phyloP scores from a whole-genome alignment of 1,284 basidiomycete species.

The Agaricales sp. region DNA sequence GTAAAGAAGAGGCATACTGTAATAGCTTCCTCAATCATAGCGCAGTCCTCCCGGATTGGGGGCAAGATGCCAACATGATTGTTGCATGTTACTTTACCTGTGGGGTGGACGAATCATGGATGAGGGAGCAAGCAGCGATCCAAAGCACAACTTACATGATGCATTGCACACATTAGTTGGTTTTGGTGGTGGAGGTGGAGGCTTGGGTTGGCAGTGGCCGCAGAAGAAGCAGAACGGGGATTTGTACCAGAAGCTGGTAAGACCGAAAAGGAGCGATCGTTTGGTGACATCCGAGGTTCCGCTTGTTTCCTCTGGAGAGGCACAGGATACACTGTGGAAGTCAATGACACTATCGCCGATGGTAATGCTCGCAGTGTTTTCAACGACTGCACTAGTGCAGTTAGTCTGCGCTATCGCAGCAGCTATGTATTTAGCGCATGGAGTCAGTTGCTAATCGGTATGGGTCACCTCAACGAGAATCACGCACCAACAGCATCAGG shows the following conservation, averaged over 20 bases:
- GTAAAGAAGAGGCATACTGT: neutral
- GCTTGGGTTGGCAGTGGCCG: neutral
- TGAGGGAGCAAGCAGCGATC: neutral
- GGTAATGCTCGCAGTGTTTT: neutral
- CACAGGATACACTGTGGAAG: neutral
- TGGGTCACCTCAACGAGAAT: no score
- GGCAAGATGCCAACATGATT: neutral
- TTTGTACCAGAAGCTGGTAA: neutral
- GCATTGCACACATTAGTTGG: neutral
- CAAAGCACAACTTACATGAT: neutral
- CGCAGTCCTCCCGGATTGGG: neutral
- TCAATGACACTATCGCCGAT: neutral
- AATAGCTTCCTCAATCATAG: neutral
- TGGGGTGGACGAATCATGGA: no score
- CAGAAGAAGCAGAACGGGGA: neutral
- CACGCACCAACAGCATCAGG: no score
- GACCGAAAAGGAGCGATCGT: no score
- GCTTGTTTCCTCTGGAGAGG: neutral
- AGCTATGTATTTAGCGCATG: no score
- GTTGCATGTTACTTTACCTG: neutral
- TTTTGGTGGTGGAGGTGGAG: neutral
- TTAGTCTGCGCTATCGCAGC: neutral
- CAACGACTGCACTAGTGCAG: neutral
- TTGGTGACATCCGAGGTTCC: neutral
- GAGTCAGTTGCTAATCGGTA: no score